A percentile compares a stretch with the other conserved stretches of the same genome.
phyloP scores from a whole-genome alignment of 306 rosid species.

The Vigna trinervia region DNA sequence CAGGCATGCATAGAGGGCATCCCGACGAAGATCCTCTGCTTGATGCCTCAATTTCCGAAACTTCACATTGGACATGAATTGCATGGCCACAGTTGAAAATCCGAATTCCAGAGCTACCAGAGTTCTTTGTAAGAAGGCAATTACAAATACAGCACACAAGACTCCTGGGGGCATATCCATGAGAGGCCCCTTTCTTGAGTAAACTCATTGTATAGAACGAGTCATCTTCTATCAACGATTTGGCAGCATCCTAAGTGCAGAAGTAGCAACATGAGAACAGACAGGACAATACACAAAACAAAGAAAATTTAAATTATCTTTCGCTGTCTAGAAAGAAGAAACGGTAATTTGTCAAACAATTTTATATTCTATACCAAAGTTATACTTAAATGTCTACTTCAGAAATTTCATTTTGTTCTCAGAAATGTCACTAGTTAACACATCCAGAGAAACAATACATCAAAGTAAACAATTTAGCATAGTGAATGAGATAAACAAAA shows the following conservation, averaged over 20 bases:
- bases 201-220: conserved; percentile 89
- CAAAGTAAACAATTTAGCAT: not conserved
- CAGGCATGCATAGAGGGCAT: conserved; percentile 92
- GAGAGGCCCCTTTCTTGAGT: conserved; percentile 95
- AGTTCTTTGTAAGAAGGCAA: conserved; percentile 67
- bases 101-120: conserved; percentile 69
- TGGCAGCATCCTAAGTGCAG: conserved; percentile 81
- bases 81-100: conserved; percentile 97
- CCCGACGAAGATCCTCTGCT: conserved; percentile 62
- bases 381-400: conserved; percentile 8
- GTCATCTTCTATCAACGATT: conserved; percentile 94
- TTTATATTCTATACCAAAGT: conserved; percentile 22
- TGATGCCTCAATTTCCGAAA: conserved; percentile 62
- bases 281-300: conserved; percentile 26
- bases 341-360: not conserved
- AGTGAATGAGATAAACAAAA: not conserved
- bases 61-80: conserved; percentile 88
- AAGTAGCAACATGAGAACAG: conserved; percentile 26
- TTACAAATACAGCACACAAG: conserved; percentile 76
- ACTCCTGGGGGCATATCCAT: conserved; percentile 87
- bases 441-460: not conserved
- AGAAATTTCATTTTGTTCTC: not conserved
- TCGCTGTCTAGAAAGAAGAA: conserved; percentile 17
- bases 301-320: conserved; percentile 18
- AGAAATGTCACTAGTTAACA: conserved; percentile 17